Conservation (phyloP, 78 protist species). For the Dictyostelium firmibasis region DNA sequence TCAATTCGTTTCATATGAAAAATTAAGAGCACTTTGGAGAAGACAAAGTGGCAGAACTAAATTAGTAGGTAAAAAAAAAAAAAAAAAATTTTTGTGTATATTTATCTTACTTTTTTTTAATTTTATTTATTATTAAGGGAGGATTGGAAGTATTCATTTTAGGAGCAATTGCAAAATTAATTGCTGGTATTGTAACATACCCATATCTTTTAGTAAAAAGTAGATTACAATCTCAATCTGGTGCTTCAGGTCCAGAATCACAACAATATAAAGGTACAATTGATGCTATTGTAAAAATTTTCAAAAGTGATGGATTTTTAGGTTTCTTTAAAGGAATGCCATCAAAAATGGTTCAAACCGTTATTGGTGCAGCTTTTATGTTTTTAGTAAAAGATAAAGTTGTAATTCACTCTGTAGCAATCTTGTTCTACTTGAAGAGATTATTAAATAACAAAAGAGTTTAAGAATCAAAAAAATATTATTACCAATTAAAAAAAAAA, state of each 20-base stretch:
- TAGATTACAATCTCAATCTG: constrained; percentile 41
- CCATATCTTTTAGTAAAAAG: constrained; percentile 81
- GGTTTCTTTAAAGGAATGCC: constrained; percentile 77
- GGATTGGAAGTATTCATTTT: constrained; percentile 67
- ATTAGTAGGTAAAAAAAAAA: not conserved
- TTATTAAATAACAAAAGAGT: constrained; percentile 9
- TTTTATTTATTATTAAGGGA: not conserved
- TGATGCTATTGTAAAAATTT: constrained; percentile 43
- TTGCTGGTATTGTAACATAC: constrained; percentile 82
- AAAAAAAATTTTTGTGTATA: not conserved
- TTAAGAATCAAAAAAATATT: too few relatives aligned
- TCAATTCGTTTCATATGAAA: constrained; percentile 76
- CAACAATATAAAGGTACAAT: constrained; percentile 39
- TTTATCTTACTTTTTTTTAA: not conserved
- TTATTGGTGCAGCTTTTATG: constrained; percentile 69
- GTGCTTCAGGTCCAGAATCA: not conserved
- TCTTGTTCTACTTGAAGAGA: constrained; percentile 41
- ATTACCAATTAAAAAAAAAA: not conserved
- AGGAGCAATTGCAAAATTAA: constrained; percentile 77
- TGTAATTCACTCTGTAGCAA: constrained; percentile 9
- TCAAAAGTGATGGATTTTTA: constrained; percentile 47
- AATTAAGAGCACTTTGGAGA: constrained; percentile 60
- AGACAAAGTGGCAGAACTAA: constrained; percentile 18
- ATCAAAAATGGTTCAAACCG: constrained; percentile 71
- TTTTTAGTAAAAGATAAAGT: constrained; percentile 68